phyloP scores from a whole-genome alignment of 164 flowering plant genomes.

The Tetrastigma voinierianum region DNA sequence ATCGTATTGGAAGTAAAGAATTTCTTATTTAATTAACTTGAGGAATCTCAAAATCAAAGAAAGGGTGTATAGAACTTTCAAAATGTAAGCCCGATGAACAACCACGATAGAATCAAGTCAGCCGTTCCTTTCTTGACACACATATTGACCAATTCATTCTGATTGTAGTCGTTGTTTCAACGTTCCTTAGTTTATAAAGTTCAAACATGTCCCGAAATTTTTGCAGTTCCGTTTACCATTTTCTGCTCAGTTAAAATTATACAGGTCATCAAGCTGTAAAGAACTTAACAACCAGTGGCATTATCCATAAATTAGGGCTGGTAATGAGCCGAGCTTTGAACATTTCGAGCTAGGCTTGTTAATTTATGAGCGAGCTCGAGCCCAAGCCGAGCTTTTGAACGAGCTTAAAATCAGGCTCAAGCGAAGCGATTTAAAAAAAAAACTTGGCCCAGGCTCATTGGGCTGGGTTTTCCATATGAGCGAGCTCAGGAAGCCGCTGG shows the following conservation, averaged over 20 bases:
- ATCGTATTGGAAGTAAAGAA: constrained; percentile 43
- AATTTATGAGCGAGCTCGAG: no score
- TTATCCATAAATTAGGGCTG: no score
- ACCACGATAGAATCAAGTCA: neutral
- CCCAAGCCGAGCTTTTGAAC: no score
- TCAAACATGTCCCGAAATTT: constrained; percentile 59
- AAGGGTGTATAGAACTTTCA: neutral
- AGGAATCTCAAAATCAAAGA: neutral
- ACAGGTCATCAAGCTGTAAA: neutral
- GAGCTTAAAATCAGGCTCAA: no score
- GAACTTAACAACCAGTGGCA: neutral
- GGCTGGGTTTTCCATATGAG: no score
- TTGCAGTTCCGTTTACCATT: constrained; percentile 68
- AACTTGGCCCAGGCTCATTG: no score
- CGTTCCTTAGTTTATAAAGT: constrained; percentile 40
- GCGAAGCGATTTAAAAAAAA: no score
- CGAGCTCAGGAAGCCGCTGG: no score
- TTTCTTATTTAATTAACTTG: constrained; percentile 52
- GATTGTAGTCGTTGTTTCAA: no score
- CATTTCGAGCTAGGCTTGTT: no score
- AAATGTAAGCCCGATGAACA: neutral
- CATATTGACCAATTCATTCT: constrained; percentile 49
- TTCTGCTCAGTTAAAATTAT: constrained; percentile 36
- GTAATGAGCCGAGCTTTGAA: no score
- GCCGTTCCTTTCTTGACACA: constrained; percentile 85